Evolutionary conservation across 2,329 filamentous ascomycete genomes (phyloP).

Genomic region (Penicillium hesseltinei): DNA sequence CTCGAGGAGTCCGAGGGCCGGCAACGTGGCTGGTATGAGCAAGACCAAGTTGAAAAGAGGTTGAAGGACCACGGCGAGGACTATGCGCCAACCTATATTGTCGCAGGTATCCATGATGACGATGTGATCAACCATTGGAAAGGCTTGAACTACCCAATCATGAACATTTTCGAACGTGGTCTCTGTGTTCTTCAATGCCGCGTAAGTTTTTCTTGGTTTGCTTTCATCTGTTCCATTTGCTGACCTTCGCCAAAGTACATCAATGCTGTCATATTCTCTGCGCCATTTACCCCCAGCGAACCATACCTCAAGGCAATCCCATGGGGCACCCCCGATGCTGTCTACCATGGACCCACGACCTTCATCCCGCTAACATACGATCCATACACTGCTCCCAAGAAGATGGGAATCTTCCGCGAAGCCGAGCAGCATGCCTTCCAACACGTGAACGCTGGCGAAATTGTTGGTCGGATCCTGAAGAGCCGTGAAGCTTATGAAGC

Average conservation of each 20-base stretch:
- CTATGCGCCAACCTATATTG: conserved; percentile 80
- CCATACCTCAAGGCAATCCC: conserved; percentile 74
- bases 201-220: conserved; percentile 50
- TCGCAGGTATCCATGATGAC: conserved; percentile 92
- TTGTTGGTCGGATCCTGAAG: conserved; percentile 85
- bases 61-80: conserved; percentile 64
- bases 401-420: conserved; percentile 79
- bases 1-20: conserved; percentile 69
- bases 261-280: conserved; percentile 81
- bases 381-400: conserved; percentile 76
- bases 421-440: conserved; percentile 75
- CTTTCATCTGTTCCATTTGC: not conserved
- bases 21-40: conserved; percentile 70
- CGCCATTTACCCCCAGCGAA: conserved; percentile 81
- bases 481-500: conserved; percentile 87
- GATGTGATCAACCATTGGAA: conserved; percentile 95
- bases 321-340: conserved; percentile 69
- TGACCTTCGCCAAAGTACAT: conserved; percentile 62
- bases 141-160: conserved; percentile 97
- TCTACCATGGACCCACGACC: conserved; percentile 94
- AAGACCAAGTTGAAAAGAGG: conserved; percentile 63
- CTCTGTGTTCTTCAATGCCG: conserved; percentile 94
- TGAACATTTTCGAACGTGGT: conserved; percentile 97
- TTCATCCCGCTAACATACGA: conserved; percentile 79
- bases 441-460: conserved; percentile 86